phyloP scores from a whole-genome alignment of 2,329 filamentous ascomycete species.

The Fusarium sp. region DNA sequence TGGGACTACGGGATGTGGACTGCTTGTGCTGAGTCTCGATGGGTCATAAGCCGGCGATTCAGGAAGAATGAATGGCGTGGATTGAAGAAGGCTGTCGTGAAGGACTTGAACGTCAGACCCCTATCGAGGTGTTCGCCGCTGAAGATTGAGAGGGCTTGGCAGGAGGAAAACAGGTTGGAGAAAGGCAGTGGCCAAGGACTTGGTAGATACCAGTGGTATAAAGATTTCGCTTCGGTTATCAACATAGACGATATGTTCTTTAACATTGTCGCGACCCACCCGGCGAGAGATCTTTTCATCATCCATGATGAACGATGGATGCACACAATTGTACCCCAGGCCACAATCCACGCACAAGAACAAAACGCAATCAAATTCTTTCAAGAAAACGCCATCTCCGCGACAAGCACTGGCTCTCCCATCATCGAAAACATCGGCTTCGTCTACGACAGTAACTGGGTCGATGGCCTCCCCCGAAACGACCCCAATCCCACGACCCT shows the following conservation, averaged over 20 bases:
- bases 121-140: not conserved
- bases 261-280: not conserved
- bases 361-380: not conserved
- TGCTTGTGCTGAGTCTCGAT: not conserved
- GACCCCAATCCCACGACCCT: not conserved
- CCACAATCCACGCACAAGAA: not conserved
- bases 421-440: not conserved
- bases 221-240: not conserved
- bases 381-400: not conserved
- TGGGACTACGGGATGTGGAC: constrained; percentile 7
- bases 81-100: not conserved
- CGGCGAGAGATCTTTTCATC: not conserved
- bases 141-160: not conserved
- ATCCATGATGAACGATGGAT: not conserved
- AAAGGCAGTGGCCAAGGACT: not conserved
- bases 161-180: no score
- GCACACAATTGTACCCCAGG: rapidly evolving
- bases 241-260: not conserved
- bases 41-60: not conserved
- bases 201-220: not conserved
- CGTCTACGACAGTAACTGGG: not conserved
- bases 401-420: not conserved
- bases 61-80: not conserved
- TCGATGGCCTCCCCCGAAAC: not conserved
- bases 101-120: not conserved